Conservation (phyloP, 2,329 filamentous ascomycete species). For the Arthrobotrys entomopaga region DNA sequence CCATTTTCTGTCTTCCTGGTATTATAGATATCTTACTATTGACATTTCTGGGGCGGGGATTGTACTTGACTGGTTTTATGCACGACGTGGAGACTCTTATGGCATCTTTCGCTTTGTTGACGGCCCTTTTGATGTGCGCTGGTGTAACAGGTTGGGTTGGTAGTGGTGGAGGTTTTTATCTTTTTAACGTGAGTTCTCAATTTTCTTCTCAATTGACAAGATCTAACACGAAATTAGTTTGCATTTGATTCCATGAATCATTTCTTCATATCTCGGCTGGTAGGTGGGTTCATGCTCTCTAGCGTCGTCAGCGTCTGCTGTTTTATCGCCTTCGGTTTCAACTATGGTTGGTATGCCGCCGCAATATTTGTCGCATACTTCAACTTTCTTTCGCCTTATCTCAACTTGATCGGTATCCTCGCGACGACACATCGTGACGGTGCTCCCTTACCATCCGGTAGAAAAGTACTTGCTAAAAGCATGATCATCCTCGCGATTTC, state of each 20-base stretch:
- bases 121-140: conserved; percentile 70
- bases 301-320: conserved; percentile 64
- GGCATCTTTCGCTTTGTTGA: conserved; percentile 70
- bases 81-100: conserved; percentile 64
- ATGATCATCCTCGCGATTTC: conserved; percentile 70
- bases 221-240: conserved; percentile 56
- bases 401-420: conserved; percentile 68
- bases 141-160: conserved; percentile 73
- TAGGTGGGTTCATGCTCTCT: conserved; percentile 65
- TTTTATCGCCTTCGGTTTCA: conserved; percentile 66
- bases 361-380: conserved; percentile 72
- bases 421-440: conserved; percentile 68
- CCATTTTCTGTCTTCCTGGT: conserved; percentile 72
- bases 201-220: conserved; percentile 64
- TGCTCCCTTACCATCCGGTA: conserved; percentile 69
- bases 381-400: conserved; percentile 69
- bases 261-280: conserved; percentile 64
- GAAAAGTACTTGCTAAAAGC: conserved; percentile 68
- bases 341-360: conserved; percentile 64
- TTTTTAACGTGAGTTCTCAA: conserved; percentile 61
- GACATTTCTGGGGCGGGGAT: conserved; percentile 69
- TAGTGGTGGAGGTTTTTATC: conserved; percentile 72
- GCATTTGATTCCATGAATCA: conserved; percentile 64
- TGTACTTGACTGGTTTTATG: conserved; percentile 72
- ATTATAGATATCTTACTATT: conserved; percentile 71